These are phyloP conservation scores for Ceratobasidium sp. DNA, from an alignment of 1,284 basidiomycete genomes.

Conservation along the genomic window DNA sequence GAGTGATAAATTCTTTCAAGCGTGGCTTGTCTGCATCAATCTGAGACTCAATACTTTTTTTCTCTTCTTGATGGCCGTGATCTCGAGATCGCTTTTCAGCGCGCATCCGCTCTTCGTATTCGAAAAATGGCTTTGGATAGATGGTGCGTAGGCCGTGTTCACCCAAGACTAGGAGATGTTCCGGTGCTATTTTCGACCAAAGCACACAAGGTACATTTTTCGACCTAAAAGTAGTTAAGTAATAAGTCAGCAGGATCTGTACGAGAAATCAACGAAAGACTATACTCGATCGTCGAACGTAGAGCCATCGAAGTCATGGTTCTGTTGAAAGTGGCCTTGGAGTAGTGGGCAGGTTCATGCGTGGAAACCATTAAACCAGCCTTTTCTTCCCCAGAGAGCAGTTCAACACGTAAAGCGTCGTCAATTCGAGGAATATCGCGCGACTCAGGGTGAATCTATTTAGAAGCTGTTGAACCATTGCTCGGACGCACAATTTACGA, in stretches of 20 bases:
- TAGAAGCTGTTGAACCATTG: no score
- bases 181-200: no score
- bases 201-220: no score
- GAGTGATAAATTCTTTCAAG: background rate
- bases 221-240: no score
- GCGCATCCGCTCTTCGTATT: constrained; percentile 5
- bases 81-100: background rate
- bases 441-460: no score
- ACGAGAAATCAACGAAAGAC: no score
- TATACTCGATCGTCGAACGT: background rate
- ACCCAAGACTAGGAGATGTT: no score
- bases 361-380: constrained; percentile 14
- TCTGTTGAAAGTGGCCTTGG: background rate
- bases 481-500: no score
- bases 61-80: background rate
- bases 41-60: background rate
- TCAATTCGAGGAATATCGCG: background rate
- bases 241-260: no score
- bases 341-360: constrained; percentile 6
- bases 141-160: constrained; percentile 14
- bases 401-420: background rate
- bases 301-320: background rate
- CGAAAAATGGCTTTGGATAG: constrained; percentile 9
- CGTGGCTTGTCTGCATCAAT: constrained; percentile 11
- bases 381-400: constrained; percentile 33